These are phyloP conservation scores for Acer saccharum DNA, from an alignment of 345 rosid species.

Conservation along the genomic window DNA sequence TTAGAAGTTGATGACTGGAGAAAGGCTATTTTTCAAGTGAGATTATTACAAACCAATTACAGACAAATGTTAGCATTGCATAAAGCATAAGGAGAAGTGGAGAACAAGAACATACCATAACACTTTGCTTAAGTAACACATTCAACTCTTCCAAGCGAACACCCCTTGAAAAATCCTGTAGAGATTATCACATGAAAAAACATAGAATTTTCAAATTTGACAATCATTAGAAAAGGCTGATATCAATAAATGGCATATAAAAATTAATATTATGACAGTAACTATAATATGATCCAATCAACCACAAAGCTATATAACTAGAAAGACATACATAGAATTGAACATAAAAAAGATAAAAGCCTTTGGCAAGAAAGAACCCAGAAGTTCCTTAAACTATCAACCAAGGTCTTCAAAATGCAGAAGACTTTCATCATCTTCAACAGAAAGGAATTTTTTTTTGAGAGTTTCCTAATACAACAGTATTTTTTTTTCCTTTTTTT, in stretches of 20 bases:
- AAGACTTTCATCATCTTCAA: neutral
- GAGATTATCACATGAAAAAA: constrained; percentile 15
- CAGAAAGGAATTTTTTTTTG: neutral
- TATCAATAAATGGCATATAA: neutral
- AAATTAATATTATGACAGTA: neutral
- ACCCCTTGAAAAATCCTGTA: constrained; percentile 92
- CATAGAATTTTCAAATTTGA: constrained; percentile 18
- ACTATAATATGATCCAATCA: constrained; percentile 16
- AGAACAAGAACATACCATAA: constrained; percentile 68
- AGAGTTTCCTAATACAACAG: neutral
- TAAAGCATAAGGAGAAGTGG: constrained; percentile 23
- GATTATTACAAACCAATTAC: constrained; percentile 13
- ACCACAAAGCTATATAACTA: constrained; percentile 17
- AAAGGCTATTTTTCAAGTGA: neutral
- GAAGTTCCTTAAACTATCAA: neutral
- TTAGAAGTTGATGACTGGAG: neutral
- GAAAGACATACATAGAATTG: neutral
- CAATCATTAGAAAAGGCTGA: neutral
- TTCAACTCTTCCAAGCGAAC: constrained; percentile 91
- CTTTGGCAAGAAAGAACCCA: neutral
- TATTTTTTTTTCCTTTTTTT: neutral
- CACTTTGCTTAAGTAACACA: constrained; percentile 77
- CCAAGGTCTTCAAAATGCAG: neutral
- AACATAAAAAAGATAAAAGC: neutral
- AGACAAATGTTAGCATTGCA: neutral